Base-by-base conservation (phyloP, 2,329 filamentous ascomycete species). In the Verticillium zaregamsianum region DNA sequence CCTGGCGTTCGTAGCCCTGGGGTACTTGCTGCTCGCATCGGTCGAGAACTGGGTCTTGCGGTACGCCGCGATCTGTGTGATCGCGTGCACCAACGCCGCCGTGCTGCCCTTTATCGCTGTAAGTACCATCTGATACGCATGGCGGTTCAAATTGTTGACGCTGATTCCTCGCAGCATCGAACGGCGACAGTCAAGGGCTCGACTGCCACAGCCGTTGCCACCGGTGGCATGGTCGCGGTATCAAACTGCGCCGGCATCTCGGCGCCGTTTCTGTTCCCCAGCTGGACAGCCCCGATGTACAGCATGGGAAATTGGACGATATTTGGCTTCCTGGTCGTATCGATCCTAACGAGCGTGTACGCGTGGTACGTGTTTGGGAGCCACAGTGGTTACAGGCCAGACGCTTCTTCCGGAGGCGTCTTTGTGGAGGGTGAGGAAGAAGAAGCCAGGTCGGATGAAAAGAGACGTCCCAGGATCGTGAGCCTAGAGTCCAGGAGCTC, bases 181-280 rank as follows among this genome's bases (percentile, higher is more conserved):
- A 72, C 70, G 58, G 70, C 70, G 6, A 69, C 68, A 0, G 70
- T 71, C 28, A 66, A 64, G 58, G 70, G 70, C 7, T 71, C 69
- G 28, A 71, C 68, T 3, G 70, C 70, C 3, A 71, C 69, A 0
- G 70, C 70, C 2, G 62, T 73, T 20, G 71, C 70, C 2, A 72
- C 71, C 3, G 71, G 68, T 14, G 72, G 71, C 17, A 73, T 72
- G 68, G 71, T 73, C 8, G 64, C 71, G 61, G 70, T 73, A 17
- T 67, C 69, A 33, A 73, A 73, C 64, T 69, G 65, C 1, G 71
- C 70, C 6, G 71, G 71, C 2, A 71, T 73, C 33, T 64, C 71
- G 12, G 70, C 70, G 0, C 69, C 71, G 9, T 73, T 73, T 62
- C 61, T 71, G 6, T 73, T 73, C 62, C 70, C 70, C 1, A 60